Evolutionary conservation across 1,139 yeast genomes (phyloP).

Genomic region (Yamadazyma sp.): DNA sequence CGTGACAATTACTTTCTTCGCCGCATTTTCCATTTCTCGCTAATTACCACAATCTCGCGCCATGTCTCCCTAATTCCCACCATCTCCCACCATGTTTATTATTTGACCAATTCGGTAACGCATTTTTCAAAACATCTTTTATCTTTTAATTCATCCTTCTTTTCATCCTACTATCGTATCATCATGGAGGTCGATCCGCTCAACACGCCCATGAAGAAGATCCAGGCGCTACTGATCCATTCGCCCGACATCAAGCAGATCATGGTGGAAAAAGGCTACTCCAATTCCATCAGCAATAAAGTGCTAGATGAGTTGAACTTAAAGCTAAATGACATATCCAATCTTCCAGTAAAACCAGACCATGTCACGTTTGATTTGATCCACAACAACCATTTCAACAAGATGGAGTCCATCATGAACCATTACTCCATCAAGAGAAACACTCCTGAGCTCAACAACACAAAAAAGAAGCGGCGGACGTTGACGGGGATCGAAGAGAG

Average conservation of each 20-base stretch:
- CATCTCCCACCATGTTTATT: slow-evolving; percentile 1
- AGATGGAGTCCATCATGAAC: slow-evolving; percentile 43
- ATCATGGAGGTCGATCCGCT: slow-evolving; percentile 16
- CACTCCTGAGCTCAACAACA: slow-evolving; percentile 4
- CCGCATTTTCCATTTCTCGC: too few relatives aligned
- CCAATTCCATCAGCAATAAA: slow-evolving; percentile 39
- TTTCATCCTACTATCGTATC: not conserved
- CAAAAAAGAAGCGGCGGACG: slow-evolving; percentile 31
- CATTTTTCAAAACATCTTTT: slow-evolving; percentile 5
- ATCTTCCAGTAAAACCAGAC: slow-evolving; percentile 2
- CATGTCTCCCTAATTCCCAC: too few relatives aligned
- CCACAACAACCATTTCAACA: slow-evolving; percentile 34
- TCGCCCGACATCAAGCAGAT: slow-evolving; percentile 29
- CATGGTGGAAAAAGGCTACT: slow-evolving; percentile 44
- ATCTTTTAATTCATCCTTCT: not conserved
- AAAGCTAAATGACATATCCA: slow-evolving; percentile 18
- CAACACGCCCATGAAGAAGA: slow-evolving; percentile 43
- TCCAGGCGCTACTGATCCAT: slow-evolving; percentile 31
- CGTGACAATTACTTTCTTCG: too few relatives aligned
- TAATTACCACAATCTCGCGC: too few relatives aligned
- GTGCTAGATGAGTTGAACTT: slow-evolving; percentile 43
- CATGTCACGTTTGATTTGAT: slow-evolving; percentile 13
- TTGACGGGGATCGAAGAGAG: slow-evolving; percentile 29
- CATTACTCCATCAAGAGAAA: slow-evolving; percentile 35
- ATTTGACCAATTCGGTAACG: slow-evolving; percentile 1